These are phyloP conservation scores for Pythium dissimile DNA, from an alignment of 352 stramenopile species.

Conservation along the genomic window DNA sequence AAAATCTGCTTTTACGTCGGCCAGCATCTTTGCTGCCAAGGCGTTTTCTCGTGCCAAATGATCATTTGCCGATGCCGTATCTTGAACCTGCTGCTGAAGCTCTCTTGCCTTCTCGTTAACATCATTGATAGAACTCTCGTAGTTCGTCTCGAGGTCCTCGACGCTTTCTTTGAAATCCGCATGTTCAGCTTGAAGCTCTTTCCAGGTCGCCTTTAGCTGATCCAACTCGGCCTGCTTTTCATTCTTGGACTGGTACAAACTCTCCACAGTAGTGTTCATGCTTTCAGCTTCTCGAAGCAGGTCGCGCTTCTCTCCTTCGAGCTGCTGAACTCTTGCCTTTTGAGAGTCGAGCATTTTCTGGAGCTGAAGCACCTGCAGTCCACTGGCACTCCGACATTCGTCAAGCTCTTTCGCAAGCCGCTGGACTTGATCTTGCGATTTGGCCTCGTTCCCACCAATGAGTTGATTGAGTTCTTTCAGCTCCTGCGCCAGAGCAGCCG, in stretches of 20 bases:
- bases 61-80: conserved; percentile 10
- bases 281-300: conserved; percentile 61
- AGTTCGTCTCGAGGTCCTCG: conserved; percentile 37
- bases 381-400: conserved; percentile 26
- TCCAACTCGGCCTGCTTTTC: conserved; percentile 61
- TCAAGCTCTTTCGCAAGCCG: conserved; percentile 51
- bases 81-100: conserved; percentile 30
- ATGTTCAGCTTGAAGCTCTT: conserved; percentile 47
- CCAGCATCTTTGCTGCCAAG: conserved; percentile 11
- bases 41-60: conserved; percentile 21
- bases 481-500: conserved; percentile 44
- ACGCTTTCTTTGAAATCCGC: conserved; percentile 57
- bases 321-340: conserved; percentile 32
- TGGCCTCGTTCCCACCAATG: conserved; percentile 36
- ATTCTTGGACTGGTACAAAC: conserved; percentile 45
- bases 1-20: conserved; percentile 21
- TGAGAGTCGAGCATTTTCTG: conserved; percentile 55
- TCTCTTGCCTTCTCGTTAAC: conserved; percentile 28
- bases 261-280: conserved; percentile 52
- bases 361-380: conserved; percentile 55
- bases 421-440: conserved; percentile 38
- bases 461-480: conserved; percentile 41
- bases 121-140: conserved; percentile 33
- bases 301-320: conserved; percentile 66
- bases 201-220: conserved; percentile 39